Evolutionary conservation across 140 eudicot species (phyloP), one percentile per base, ranked within the genome.

Genomic region (Oenanthe javanica): DNA sequence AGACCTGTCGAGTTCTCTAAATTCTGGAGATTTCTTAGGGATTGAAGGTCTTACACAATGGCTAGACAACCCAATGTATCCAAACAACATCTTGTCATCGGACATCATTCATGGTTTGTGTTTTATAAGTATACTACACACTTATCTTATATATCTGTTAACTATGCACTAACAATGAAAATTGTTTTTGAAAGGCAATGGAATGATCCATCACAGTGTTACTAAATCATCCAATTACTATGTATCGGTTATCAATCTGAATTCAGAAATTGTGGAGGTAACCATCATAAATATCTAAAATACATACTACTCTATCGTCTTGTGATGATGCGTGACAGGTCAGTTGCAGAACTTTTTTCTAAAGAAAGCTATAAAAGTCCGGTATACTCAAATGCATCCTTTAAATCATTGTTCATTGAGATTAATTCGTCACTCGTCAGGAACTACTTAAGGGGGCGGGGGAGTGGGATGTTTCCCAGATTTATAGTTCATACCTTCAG

Each of bases 161-260:
- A 23, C 75, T 10, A 13, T 42, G n/a, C 9, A 45, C 72, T 59
- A 54, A 40, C 57, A 59, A 18, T 76, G 50, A 36, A 45, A 46
- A 8, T 46, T 55, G n/a, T 69, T 67, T 36, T 27, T 71, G 79
- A 27, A 79, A 91, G 96, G 96, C 73, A 79, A 75, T 84, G 93
- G 93, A 75, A 42, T 76, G 72, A 80, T 89, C 80, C 82, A 63
- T 70, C 90, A 85, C 83, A 77, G 85, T 52, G 84, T 91, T 64
- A 31, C 52, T n/a, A 77, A 55, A 71, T 86, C 96, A 7, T 84
- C 87, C 46, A 50, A 75, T 40, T 91, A 89, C 83, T 85, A 87
- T 80, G 84, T 87, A 67, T 88, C 87, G 21, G 82, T 89, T 27
- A 89, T 85, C 70, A 91, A 89, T 83, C 77, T 91, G 81, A 87